phyloP scores from a whole-genome alignment of 169 alveolate species.

The Plasmodium inui region DNA sequence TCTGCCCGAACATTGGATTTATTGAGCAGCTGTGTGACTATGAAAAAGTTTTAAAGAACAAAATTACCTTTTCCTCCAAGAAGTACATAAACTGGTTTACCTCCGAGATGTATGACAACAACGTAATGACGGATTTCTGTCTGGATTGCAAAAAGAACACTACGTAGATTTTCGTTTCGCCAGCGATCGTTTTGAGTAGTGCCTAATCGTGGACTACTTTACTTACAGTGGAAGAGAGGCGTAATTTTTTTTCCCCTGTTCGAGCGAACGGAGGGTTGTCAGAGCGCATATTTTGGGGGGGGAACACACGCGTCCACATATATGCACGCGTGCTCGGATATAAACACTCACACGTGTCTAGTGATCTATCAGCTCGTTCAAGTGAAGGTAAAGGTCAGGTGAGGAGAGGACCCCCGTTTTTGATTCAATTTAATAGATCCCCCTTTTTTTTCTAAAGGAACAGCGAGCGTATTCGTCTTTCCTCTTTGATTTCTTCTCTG shows the following conservation, averaged over 20 bases:
- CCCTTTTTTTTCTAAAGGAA: not conserved
- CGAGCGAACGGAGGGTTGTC: not conserved
- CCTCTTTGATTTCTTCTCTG: not conserved
- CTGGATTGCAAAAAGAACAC: slow-evolving; percentile 19
- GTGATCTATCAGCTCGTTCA: not conserved
- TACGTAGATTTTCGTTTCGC: not conserved
- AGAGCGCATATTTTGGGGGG: not conserved
- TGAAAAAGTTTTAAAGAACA: slow-evolving; percentile 62
- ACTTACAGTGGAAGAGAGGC: not conserved
- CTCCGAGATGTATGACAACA: slow-evolving; percentile 59
- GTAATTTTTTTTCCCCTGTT: not conserved
- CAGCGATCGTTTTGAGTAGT: not conserved
- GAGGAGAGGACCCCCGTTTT: not conserved
- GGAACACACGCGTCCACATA: not conserved
- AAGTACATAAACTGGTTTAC: slow-evolving; percentile 80
- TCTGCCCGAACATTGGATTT: slow-evolving; percentile 80
- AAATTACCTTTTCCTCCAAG: slow-evolving; percentile 55
- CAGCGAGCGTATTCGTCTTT: not conserved
- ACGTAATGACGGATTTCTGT: slow-evolving; percentile 75
- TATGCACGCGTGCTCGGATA: not conserved
- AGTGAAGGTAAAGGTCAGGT: not conserved
- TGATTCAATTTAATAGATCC: not conserved
- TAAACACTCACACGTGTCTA: too few species aligned
- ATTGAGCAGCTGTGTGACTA: slow-evolving; percentile 81
- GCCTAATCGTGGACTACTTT: not conserved